Percentiles rank a stretch among this genome's conserved stretches.
Evolutionary conservation across 371 early-diverging fungal species (phyloP).

Genomic region (Cokeromyces recurvatus): DNA sequence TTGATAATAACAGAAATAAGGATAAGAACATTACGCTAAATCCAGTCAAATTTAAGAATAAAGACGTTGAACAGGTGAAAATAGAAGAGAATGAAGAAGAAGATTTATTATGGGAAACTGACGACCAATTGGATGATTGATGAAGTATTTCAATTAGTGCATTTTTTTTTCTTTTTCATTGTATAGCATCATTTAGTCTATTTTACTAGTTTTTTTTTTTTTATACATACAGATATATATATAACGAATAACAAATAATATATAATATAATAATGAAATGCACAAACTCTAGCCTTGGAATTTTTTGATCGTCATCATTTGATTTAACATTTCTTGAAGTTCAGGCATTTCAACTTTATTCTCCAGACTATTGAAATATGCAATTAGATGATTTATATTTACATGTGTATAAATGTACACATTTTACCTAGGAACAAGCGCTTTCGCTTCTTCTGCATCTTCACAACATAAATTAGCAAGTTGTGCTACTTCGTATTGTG

Average conservation of each 20-base stretch:
- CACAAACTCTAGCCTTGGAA: constrained; percentile 55
- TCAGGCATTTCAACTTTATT: constrained; percentile 23
- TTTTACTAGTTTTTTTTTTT: too few relatives aligned
- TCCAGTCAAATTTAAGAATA: too few relatives aligned
- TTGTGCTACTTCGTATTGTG: constrained; percentile 84
- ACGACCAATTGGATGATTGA: constrained; percentile 9
- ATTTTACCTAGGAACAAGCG: constrained; percentile 78
- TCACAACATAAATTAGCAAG: constrained; percentile 87
- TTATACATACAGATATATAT: too few relatives aligned
- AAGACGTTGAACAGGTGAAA: too few relatives aligned
- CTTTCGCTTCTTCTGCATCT: constrained; percentile 83
- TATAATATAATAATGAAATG: not conserved
- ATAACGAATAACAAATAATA: too few relatives aligned
- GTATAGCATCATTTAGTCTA: too few relatives aligned
- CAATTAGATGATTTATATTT: too few relatives aligned
- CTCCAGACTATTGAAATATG: constrained; percentile 18
- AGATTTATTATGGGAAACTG: constrained; percentile 3
- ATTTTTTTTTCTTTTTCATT: too few relatives aligned
- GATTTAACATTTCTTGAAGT: constrained; percentile 66
- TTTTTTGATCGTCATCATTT: constrained; percentile 73
- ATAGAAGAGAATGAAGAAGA: constrained; percentile 4
- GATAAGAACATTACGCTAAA: too few relatives aligned
- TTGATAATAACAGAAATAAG: too few relatives aligned
- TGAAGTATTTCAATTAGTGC: too few relatives aligned
- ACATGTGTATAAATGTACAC: too few relatives aligned